Conservation (phyloP, 2,329 filamentous ascomycete genomes). For the Penicillium sp. region DNA sequence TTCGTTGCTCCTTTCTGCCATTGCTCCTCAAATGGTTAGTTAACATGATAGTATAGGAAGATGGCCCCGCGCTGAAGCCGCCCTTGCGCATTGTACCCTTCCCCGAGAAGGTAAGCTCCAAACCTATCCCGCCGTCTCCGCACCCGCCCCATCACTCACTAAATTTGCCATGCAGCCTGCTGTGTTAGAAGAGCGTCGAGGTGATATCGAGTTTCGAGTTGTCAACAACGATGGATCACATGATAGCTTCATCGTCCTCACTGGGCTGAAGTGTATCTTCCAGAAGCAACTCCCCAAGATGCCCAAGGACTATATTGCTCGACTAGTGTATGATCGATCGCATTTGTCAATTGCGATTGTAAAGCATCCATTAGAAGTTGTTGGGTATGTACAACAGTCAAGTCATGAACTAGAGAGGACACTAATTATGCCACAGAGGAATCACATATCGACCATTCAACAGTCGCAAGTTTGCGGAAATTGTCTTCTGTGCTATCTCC, state of each 20-base stretch:
- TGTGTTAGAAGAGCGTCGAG: slow-evolving; percentile 87
- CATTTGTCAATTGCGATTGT: slow-evolving; percentile 96
- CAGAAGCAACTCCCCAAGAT: slow-evolving; percentile 98
- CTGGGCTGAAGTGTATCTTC: slow-evolving; percentile 94
- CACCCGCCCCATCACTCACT: slow-evolving; percentile 25
- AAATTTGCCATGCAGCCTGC: slow-evolving; percentile 59
- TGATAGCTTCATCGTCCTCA: slow-evolving; percentile 90
- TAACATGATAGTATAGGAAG: slow-evolving; percentile 39
- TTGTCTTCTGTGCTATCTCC: slow-evolving; percentile 96
- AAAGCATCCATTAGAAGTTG: slow-evolving; percentile 93
- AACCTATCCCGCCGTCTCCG: not conserved
- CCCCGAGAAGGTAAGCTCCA: slow-evolving; percentile 71
- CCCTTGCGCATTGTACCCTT: slow-evolving; percentile 70
- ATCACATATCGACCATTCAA: slow-evolving; percentile 97
- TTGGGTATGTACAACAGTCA: slow-evolving; percentile 51
- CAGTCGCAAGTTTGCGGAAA: slow-evolving; percentile 89
- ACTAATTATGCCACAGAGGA: slow-evolving; percentile 57
- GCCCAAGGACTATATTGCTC: slow-evolving; percentile 98
- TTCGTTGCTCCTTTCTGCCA: slow-evolving; percentile 10
- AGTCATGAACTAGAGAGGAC: not conserved
- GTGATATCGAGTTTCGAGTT: slow-evolving; percentile 94
- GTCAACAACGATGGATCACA: slow-evolving; percentile 93
- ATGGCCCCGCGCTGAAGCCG: slow-evolving; percentile 48
- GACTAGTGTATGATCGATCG: slow-evolving; percentile 93
- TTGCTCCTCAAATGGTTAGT: not conserved